Conservation (phyloP, 2,329 filamentous ascomycete genomes). For the Byssochlamys sp. region DNA sequence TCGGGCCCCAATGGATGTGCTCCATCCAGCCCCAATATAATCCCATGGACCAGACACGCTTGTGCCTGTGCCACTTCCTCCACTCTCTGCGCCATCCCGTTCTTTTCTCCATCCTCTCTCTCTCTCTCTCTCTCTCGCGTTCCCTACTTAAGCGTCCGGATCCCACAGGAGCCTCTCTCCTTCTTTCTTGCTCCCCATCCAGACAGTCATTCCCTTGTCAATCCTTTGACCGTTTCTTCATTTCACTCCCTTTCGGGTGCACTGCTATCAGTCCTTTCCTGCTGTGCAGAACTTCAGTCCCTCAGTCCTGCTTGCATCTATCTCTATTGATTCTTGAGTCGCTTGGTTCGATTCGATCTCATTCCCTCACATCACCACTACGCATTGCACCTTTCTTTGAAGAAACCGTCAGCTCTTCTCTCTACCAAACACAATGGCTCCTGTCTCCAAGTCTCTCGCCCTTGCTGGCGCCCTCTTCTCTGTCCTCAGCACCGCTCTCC, state of each 20-base stretch:
- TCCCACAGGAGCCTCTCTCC: background rate
- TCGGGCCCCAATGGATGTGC: background rate
- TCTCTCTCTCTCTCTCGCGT: background rate
- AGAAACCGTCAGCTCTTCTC: conserved; percentile 2
- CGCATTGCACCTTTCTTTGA: conserved; percentile 1
- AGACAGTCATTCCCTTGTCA: background rate
- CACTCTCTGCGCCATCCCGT: background rate
- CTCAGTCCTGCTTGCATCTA: conserved; percentile 2
- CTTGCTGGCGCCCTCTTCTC: conserved; percentile 28
- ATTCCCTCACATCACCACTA: conserved; percentile 1
- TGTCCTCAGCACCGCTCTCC: conserved; percentile 20
- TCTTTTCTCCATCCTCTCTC: background rate
- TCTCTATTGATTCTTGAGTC: conserved; percentile 1
- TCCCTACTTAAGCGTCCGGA: background rate
- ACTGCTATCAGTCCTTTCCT: conserved; percentile 1
- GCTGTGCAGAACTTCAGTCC: conserved; percentile 9
- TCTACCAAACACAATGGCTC: conserved; percentile 22
- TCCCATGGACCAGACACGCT: background rate
- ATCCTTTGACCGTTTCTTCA: background rate
- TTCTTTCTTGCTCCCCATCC: background rate
- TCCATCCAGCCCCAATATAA: background rate
- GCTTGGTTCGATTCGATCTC: conserved; percentile 8
- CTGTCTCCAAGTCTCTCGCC: conserved; percentile 27
- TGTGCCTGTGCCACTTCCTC: background rate
- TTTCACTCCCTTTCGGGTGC: background rate